phyloP scores from a whole-genome alignment of 202 grass and related monocot species.

The Elaeis oleifera region DNA sequence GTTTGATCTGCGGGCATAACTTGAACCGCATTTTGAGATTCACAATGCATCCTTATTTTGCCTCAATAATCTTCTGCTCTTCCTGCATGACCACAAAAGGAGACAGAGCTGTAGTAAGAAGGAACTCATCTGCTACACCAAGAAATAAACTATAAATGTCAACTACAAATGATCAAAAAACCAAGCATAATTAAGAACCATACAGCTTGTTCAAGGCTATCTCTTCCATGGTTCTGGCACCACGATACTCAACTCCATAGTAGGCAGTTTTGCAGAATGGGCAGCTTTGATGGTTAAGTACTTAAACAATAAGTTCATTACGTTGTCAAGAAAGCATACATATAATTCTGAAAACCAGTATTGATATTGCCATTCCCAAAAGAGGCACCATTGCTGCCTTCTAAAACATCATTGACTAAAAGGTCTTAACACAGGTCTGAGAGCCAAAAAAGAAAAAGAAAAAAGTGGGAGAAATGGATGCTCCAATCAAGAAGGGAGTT shows the following conservation, averaged over 20 bases:
- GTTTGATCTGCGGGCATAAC: background rate
- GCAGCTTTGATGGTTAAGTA: slow-evolving; percentile 47
- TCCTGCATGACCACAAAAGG: slow-evolving; percentile 19
- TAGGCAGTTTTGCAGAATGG: slow-evolving; percentile 66
- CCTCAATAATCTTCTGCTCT: slow-evolving; percentile 36
- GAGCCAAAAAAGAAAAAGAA: too few relatives aligned
- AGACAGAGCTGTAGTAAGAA: too few relatives aligned
- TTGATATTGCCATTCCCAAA: too few relatives aligned
- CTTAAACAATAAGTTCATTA: background rate
- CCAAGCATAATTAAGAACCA: slow-evolving; percentile 1
- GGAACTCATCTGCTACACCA: too few relatives aligned
- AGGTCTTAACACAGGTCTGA: too few relatives aligned
- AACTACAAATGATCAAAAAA: background rate
- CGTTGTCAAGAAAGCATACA: too few relatives aligned
- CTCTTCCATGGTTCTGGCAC: slow-evolving; percentile 27
- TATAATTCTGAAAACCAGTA: too few relatives aligned
- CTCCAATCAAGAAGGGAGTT: too few relatives aligned
- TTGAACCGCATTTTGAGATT: slow-evolving; percentile 21
- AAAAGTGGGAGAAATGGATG: too few relatives aligned
- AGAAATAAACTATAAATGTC: background rate
- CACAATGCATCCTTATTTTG: slow-evolving; percentile 27
- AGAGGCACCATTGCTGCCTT: too few relatives aligned
- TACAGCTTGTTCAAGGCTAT: slow-evolving; percentile 40
- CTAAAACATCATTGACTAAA: too few relatives aligned
- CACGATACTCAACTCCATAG: slow-evolving; percentile 56